A percentile compares a stretch with the other conserved stretches of the same genome.
Conservation (phyloP, 768 basidiomycete species). For the Crucibulum laeve region DNA sequence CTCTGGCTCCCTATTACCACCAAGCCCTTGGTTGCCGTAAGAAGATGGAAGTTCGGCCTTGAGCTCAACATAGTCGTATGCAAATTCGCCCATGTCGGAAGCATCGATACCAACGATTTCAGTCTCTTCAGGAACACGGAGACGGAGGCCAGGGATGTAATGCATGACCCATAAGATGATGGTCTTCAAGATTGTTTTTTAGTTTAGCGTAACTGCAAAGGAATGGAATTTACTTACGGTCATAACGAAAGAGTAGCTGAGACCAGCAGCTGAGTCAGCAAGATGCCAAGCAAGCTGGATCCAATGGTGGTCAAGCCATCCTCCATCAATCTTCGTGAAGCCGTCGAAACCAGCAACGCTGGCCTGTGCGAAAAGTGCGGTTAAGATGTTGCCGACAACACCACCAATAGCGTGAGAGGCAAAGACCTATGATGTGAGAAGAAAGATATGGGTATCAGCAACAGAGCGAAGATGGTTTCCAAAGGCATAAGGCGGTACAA, state of each 20-base stretch:
- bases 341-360: slow-evolving; percentile 83
- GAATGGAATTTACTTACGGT: slow-evolving; percentile 69
- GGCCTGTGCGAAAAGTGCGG: slow-evolving; percentile 83
- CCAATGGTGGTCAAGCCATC: slow-evolving; percentile 84
- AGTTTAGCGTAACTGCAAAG: too few relatives aligned
- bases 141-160: slow-evolving; percentile 63
- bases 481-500: background rate
- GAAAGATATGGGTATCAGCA: background rate
- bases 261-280: slow-evolving; percentile 64
- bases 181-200: too few relatives aligned
- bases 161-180: slow-evolving; percentile 79
- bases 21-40: background rate
- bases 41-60: slow-evolving; percentile 32
- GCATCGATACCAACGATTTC: slow-evolving; percentile 74
- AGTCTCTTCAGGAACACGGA: slow-evolving; percentile 53
- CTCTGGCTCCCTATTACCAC: background rate
- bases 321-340: slow-evolving; percentile 58
- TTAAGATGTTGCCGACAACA: slow-evolving; percentile 76
- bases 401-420: slow-evolving; percentile 82
- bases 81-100: slow-evolving; percentile 68
- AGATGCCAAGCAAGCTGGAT: slow-evolving; percentile 84
- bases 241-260: slow-evolving; percentile 71
- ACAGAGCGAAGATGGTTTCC: background rate
- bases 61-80: slow-evolving; percentile 67
- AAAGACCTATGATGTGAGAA: slow-evolving; percentile 63